Evolutionary conservation across 108 stramenopile species (phyloP), one percentile per base, ranked within the genome.

Genomic region (Mediolabrus comicus): DNA sequence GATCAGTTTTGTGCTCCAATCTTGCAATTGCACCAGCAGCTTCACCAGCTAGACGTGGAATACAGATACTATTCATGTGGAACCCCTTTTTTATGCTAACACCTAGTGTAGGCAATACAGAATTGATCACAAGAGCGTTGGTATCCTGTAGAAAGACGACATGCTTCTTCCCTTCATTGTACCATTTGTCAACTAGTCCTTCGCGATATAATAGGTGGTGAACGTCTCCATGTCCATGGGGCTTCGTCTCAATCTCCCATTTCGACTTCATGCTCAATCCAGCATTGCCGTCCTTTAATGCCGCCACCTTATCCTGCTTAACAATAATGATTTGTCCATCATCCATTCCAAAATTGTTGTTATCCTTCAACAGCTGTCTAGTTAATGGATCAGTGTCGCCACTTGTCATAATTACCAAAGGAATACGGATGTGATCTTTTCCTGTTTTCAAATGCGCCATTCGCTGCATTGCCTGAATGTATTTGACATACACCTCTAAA

Each of bases 151-250:
- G 86, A 82, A 99, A 99, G 62, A 99, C 80, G 8, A 98, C 86
- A 77, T 97, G 92, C 33, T 87, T 81, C 38, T 83, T 85, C 13
- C 97, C 97, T 52, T 87, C 71, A 52, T 83, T 73, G 67, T 86
- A 79, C 94, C 98, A 98, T 35, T 87, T 64, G 51, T 90, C 74
- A 6, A 97, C 87, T 33, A 95, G 57, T 26, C 97, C 96, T 70
- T 94, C 90, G 16, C 84, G 68, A 57, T 82, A 89, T 65, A 99
- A 74, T 34, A 99, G 69, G 62, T 92, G 83, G 75, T 99, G 99
- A 30, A 99, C 99, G 76, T 98, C 99, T 29, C 99, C 99, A 71
- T 99, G 99, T 4, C 99, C 99, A 74, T 99, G 99, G 7, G 99
- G 99, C 75, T 99, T 99, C 25, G 98, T 98, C 72, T 97, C 92